A percentile compares a stretch with the other conserved stretches of the same genome.
Conservation (phyloP, 106 monocot genomes). For the Dactylorhiza incarnata region DNA sequence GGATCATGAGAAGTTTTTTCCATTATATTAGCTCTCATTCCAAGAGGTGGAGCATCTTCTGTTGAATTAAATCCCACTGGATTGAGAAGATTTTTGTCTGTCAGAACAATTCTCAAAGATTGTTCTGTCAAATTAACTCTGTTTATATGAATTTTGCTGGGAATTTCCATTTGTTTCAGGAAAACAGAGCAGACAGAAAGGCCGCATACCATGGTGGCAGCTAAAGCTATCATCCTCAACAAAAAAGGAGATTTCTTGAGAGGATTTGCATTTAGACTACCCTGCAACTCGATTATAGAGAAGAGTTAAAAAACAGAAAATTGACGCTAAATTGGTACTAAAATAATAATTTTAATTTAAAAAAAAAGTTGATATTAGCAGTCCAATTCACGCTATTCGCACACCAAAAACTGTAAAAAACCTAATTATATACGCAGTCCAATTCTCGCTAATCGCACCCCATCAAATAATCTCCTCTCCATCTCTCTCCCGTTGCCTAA, state of each 20-base stretch:
- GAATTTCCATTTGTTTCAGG: conserved; percentile 21
- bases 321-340: too few relatives aligned
- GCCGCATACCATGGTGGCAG: conserved; percentile 23
- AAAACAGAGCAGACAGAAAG: conserved; percentile 34
- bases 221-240: conserved; percentile 23
- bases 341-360: too few relatives aligned
- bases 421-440: too few relatives aligned
- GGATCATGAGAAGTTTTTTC: background rate
- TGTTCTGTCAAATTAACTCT: conserved; percentile 4
- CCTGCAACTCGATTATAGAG: conserved; percentile 16
- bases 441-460: too few relatives aligned
- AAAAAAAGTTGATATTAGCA: too few relatives aligned
- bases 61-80: background rate
- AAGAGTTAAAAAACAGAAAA: too few relatives aligned
- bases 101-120: background rate
- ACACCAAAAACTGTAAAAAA: too few relatives aligned
- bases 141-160: background rate
- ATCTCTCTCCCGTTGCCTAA: too few relatives aligned
- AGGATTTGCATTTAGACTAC: conserved; percentile 22
- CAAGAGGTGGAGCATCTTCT: background rate
- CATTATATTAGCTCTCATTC: background rate
- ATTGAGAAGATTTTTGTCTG: background rate
- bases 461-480: too few relatives aligned
- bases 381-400: too few relatives aligned
- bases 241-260: conserved; percentile 27